Conservation (phyloP, 2,329 filamentous ascomycete genomes). For the Bertia moriformis region DNA sequence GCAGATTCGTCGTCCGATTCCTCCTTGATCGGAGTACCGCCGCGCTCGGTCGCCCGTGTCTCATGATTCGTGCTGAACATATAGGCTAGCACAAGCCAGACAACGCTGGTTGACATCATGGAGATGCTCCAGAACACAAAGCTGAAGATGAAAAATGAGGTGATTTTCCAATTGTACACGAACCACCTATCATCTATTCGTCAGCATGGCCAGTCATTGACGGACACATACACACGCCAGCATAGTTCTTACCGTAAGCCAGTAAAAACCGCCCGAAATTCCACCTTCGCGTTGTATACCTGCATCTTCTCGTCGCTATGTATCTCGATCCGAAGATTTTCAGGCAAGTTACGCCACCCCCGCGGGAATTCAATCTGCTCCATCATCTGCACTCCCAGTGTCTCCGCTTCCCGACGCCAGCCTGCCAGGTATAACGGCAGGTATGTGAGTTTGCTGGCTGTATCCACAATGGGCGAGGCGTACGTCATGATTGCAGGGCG, state of each 20-base stretch:
- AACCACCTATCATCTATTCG: slow-evolving; percentile 24
- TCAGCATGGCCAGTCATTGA: background rate
- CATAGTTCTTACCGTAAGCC: slow-evolving; percentile 30
- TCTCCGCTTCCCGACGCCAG: slow-evolving; percentile 36
- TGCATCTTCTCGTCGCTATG: slow-evolving; percentile 34
- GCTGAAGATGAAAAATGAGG: slow-evolving; percentile 36
- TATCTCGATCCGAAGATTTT: slow-evolving; percentile 33
- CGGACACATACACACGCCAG: background rate
- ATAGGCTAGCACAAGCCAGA: slow-evolving; percentile 31
- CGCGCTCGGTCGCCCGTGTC: background rate
- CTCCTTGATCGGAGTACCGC: slow-evolving; percentile 8
- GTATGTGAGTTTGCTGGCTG: slow-evolving; percentile 22
- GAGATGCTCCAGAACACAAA: slow-evolving; percentile 41
- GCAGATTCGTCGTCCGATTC: slow-evolving; percentile 7
- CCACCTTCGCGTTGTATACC: slow-evolving; percentile 35
- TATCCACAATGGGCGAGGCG: slow-evolving; percentile 30
- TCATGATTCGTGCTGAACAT: slow-evolving; percentile 12
- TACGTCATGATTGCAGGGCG: slow-evolving; percentile 45
- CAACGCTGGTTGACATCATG: slow-evolving; percentile 31
- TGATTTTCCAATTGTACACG: slow-evolving; percentile 44
- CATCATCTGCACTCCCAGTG: slow-evolving; percentile 36
- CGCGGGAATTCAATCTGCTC: slow-evolving; percentile 37
- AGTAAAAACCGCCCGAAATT: slow-evolving; percentile 37
- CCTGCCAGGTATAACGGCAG: slow-evolving; percentile 37
- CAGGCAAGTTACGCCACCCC: slow-evolving; percentile 33